phyloP scores from a whole-genome alignment of 2,329 filamentous ascomycete species.

The Coniochaeta sp. region DNA sequence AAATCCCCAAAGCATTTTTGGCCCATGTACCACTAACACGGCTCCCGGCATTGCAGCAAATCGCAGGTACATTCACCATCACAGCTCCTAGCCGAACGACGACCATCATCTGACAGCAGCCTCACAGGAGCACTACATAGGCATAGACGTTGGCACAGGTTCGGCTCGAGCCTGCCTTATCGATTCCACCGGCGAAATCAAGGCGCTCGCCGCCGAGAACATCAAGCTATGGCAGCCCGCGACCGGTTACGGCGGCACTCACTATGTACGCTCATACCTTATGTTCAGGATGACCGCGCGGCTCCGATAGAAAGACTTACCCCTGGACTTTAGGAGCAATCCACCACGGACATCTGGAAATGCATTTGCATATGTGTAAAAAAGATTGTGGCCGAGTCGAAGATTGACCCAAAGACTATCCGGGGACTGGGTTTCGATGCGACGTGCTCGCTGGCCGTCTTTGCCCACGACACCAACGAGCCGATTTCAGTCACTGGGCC shows the following conservation, averaged over 20 bases:
- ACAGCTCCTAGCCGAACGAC: background rate
- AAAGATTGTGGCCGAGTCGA: constrained; percentile 72
- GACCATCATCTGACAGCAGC: background rate
- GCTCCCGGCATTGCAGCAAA: background rate
- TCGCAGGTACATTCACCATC: background rate
- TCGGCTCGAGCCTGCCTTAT: constrained; percentile 95
- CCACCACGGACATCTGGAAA: constrained; percentile 91
- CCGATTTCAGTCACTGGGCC: constrained; percentile 87
- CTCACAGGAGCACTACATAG: constrained; percentile 56
- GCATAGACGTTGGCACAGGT: constrained; percentile 93
- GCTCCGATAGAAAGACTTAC: background rate
- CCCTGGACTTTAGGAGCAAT: constrained; percentile 66
- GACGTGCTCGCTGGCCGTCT: constrained; percentile 94
- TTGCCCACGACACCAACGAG: constrained; percentile 81
- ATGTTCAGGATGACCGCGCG: too few relatives aligned
- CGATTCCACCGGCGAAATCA: constrained; percentile 83
- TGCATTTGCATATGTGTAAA: constrained; percentile 89
- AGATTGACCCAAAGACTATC: constrained; percentile 66
- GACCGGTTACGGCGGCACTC: constrained; percentile 45
- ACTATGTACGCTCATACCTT: constrained; percentile 48
- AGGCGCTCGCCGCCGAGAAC: constrained; percentile 62
- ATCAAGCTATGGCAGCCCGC: constrained; percentile 77
- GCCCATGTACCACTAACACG: background rate
- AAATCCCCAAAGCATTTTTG: background rate
- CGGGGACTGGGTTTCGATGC: constrained; percentile 95